phyloP scores from a whole-genome alignment of 176 grass and related monocot genomes.

The Urochloa ruziziensis region DNA sequence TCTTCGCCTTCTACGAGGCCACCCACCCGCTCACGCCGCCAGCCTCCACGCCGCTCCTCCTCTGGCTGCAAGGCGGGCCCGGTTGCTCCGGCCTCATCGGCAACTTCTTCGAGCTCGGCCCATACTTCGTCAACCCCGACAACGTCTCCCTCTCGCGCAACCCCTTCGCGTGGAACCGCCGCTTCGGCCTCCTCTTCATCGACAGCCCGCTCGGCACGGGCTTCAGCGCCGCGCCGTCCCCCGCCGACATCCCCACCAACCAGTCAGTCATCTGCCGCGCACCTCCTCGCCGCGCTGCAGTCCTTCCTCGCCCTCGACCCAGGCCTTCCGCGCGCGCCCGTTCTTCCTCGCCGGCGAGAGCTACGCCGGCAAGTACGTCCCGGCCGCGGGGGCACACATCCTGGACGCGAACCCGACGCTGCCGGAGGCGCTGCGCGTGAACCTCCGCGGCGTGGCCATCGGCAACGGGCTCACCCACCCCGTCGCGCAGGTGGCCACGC shows the following conservation, averaged over 20 bases:
- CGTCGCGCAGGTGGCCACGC: not conserved
- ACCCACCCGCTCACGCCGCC: not conserved
- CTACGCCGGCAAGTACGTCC: conserved; percentile 64
- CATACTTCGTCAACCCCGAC: not conserved
- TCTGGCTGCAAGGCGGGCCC: not conserved
- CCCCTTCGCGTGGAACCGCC: conserved; percentile 5
- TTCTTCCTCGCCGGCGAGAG: conserved; percentile 63
- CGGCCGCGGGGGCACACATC: conserved; percentile 27
- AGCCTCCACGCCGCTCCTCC: not conserved
- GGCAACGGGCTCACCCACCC: conserved; percentile 54
- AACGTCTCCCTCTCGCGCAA: not conserved
- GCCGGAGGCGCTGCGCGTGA: not conserved
- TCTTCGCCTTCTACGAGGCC: not conserved
- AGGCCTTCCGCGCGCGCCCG: conserved; percentile 19
- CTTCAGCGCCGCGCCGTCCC: not conserved
- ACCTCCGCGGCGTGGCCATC: conserved; percentile 48
- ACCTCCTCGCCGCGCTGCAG: not conserved
- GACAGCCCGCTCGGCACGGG: not conserved
- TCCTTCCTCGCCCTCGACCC: not conserved
- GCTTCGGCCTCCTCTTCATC: not conserved
- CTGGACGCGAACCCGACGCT: not conserved
- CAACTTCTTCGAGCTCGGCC: conserved; percentile 6
- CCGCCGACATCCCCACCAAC: not conserved
- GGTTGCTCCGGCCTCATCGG: not conserved
- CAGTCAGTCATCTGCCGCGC: not conserved